A percentile compares a stretch with the other conserved stretches of the same genome.
Conservation (phyloP, 2,329 filamentous ascomycete species). For the Rhynchosporium secalis region DNA sequence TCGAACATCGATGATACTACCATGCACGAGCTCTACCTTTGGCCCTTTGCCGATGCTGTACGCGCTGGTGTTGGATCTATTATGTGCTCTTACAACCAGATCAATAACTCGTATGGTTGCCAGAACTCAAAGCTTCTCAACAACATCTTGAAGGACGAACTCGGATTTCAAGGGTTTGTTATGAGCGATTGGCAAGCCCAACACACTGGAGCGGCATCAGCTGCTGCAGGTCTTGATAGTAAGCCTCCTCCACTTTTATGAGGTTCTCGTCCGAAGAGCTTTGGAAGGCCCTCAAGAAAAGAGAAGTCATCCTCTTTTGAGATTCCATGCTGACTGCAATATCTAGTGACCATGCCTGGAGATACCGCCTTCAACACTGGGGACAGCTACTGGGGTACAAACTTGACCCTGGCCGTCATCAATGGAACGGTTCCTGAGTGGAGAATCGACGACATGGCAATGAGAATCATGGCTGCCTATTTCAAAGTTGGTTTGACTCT, state of each 20-base stretch:
- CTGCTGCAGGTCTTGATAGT: slow-evolving; percentile 72
- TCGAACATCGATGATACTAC: slow-evolving; percentile 59
- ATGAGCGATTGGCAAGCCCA: slow-evolving; percentile 81
- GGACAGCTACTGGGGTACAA: slow-evolving; percentile 68
- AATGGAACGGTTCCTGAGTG: slow-evolving; percentile 89
- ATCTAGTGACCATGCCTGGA: slow-evolving; percentile 75
- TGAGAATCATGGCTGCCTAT: slow-evolving; percentile 73
- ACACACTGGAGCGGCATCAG: slow-evolving; percentile 65
- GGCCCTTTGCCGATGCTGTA: slow-evolving; percentile 59
- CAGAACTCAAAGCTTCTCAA: slow-evolving; percentile 79
- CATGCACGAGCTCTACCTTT: slow-evolving; percentile 60
- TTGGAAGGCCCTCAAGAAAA: too few species aligned
- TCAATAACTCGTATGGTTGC: slow-evolving; percentile 80
- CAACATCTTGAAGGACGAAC: slow-evolving; percentile 73
- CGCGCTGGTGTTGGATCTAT: slow-evolving; percentile 75
- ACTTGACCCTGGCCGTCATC: slow-evolving; percentile 81
- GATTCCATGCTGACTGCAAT: not conserved
- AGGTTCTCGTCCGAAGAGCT: too few species aligned
- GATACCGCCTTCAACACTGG: slow-evolving; percentile 77
- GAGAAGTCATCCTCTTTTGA: too few species aligned
- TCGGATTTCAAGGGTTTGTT: slow-evolving; percentile 80
- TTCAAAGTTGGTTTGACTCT: slow-evolving; percentile 64
- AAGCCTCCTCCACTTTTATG: not conserved
- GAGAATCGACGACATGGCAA: slow-evolving; percentile 88
- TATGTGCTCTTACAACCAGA: slow-evolving; percentile 83